phyloP scores from a whole-genome alignment of 176 grass and related monocot genomes.

The Neostapfia colusana region DNA sequence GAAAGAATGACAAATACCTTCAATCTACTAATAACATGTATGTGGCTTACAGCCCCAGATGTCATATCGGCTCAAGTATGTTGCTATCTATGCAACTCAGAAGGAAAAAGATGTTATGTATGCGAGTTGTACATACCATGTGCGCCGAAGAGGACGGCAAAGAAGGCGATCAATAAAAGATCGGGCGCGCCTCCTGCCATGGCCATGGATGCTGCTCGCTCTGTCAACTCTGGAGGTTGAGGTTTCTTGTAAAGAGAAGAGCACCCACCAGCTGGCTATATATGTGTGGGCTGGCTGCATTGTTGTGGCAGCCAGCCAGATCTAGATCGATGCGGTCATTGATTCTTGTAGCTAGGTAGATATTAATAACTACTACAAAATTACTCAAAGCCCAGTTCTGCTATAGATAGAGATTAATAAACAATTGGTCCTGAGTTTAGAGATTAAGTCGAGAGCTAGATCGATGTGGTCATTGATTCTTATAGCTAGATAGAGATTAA shows the following conservation, averaged over 20 bases:
- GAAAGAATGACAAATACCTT: too few relatives aligned
- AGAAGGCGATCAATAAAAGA: background rate
- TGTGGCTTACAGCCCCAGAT: background rate
- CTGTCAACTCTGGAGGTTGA: background rate
- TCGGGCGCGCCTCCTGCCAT: constrained; percentile 6
- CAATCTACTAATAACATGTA: background rate
- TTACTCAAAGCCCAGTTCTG: too few relatives aligned
- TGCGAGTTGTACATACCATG: background rate
- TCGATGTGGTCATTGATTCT: too few relatives aligned
- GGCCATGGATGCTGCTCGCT: background rate
- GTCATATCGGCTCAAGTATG: background rate
- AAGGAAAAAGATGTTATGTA: background rate
- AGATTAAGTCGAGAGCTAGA: too few relatives aligned
- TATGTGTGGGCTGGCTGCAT: too few relatives aligned
- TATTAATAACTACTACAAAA: too few relatives aligned
- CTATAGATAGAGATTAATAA: too few relatives aligned
- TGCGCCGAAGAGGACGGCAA: background rate
- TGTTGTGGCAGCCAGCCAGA: too few relatives aligned
- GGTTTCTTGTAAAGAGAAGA: background rate
- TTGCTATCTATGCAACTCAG: background rate
- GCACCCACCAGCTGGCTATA: background rate
- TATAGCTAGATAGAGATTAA: background rate
- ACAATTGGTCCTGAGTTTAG: too few relatives aligned
- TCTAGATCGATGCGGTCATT: too few relatives aligned
- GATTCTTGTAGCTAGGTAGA: background rate